phyloP scores from a whole-genome alignment of 1,139 yeast genomes.

The Suhomyces bokatorum region DNA sequence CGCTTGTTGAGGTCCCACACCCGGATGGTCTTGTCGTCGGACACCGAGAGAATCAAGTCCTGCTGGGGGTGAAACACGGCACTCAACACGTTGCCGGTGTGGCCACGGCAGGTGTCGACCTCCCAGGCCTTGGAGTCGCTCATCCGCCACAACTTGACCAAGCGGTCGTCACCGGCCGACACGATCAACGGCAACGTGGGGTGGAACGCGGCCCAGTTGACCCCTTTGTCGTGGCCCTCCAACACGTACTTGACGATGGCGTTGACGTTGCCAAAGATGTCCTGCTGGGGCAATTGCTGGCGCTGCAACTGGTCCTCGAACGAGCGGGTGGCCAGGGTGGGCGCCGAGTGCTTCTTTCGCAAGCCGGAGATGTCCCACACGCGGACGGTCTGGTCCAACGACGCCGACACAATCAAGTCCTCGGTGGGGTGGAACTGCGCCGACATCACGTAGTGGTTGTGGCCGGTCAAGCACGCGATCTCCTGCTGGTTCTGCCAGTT shows the following conservation, averaged over 20 bases:
- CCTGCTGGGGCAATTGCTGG: slow-evolving; percentile 78
- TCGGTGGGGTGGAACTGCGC: slow-evolving; percentile 97
- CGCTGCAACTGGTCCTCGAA: slow-evolving; percentile 81
- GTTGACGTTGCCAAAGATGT: slow-evolving; percentile 90
- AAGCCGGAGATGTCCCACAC: slow-evolving; percentile 98
- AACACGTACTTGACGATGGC: slow-evolving; percentile 94
- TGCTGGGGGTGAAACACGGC: slow-evolving; percentile 92
- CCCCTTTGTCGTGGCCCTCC: slow-evolving; percentile 98
- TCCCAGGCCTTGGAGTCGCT: slow-evolving; percentile 99
- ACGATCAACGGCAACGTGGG: slow-evolving; percentile 94
- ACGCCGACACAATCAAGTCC: slow-evolving; percentile 91
- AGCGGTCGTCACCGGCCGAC: slow-evolving; percentile 95
- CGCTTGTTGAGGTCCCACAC: slow-evolving; percentile 97
- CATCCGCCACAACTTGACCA: slow-evolving; percentile 97
- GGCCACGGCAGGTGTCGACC: slow-evolving; percentile 97
- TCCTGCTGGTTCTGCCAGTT: slow-evolving; percentile 99
- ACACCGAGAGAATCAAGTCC: slow-evolving; percentile 87
- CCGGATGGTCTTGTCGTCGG: slow-evolving; percentile 96
- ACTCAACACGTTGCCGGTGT: slow-evolving; percentile 87
- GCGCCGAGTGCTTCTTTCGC: slow-evolving; percentile 94
- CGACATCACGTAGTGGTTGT: slow-evolving; percentile 96
- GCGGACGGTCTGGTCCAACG: slow-evolving; percentile 97
- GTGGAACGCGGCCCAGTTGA: slow-evolving; percentile 97
- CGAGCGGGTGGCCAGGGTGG: slow-evolving; percentile 50
- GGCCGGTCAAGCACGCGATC: slow-evolving; percentile 96